Conservation (phyloP, 129 eudicot genomes). For the Pseudognaphalium luteoalbum region DNA sequence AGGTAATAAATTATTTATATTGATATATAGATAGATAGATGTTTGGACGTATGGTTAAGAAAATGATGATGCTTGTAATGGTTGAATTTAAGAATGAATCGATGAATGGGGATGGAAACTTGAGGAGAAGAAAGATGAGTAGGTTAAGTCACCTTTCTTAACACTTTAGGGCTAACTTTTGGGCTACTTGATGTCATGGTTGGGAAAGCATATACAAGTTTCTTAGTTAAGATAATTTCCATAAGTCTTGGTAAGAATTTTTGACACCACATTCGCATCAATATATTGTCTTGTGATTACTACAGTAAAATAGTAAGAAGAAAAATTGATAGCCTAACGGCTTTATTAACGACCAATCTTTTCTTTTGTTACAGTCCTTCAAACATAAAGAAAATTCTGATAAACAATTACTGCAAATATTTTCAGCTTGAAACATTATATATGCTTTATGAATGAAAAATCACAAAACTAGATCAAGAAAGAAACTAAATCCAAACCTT, state of each 20-base stretch:
- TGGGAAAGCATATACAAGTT: conserved; percentile 42
- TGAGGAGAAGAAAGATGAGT: conserved; percentile 34
- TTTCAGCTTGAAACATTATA: neutral
- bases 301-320: no score
- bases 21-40: neutral
- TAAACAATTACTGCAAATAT: neutral
- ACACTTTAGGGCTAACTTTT: conserved; percentile 35
- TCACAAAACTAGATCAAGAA: neutral
- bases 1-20: conserved; percentile 1
- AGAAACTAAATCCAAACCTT: neutral
- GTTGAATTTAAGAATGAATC: conserved; percentile 42
- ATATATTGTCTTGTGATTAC: no score
- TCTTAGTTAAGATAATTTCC: neutral
- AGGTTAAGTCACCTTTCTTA: conserved; percentile 36
- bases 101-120: conserved; percentile 28
- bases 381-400: neutral
- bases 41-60: neutral
- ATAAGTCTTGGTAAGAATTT: neutral
- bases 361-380: neutral
- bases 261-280: neutral
- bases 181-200: conserved; percentile 43
- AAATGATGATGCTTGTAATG: conserved; percentile 10
- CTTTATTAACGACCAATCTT: no score
- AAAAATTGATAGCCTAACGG: no score
- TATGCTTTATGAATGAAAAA: neutral